Evolutionary conservation across 495 filamentous ascomycete species (phyloP).

Genomic region (Xylaria bambusicola): DNA sequence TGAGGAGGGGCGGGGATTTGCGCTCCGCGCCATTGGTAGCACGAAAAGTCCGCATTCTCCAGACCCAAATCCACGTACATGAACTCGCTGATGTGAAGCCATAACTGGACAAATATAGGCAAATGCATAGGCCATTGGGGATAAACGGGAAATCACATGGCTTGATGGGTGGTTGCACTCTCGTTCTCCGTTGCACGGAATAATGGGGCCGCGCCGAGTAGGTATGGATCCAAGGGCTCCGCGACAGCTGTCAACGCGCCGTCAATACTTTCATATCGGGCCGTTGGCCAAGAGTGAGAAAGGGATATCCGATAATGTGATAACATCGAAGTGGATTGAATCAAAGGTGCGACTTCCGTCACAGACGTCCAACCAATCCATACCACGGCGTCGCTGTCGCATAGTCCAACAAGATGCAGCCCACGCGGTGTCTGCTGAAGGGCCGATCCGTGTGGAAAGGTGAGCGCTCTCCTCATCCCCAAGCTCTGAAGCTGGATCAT

Average conservation of each 20-base stretch:
- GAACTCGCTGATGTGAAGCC: neutral
- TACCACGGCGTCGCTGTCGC: conserved; percentile 6
- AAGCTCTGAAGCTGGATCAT: neutral
- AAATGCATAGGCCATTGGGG: conserved; percentile 1
- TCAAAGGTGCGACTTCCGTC: too few relatives aligned
- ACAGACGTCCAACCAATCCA: neutral
- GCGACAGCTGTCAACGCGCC: neutral
- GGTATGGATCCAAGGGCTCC: neutral
- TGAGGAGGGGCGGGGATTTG: conserved; percentile 29
- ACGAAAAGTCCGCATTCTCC: neutral
- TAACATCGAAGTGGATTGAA: too few relatives aligned
- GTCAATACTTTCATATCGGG: neutral
- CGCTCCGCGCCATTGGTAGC: conserved; percentile 22
- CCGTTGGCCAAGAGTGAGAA: neutral
- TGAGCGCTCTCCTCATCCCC: conserved; percentile 19
- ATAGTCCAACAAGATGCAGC: conserved; percentile 47
- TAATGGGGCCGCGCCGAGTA: neutral
- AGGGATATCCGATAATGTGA: conserved; percentile 25
- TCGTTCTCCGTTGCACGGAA: neutral
- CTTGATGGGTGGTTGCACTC: neutral
- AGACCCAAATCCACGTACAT: neutral
- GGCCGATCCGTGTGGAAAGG: conserved; percentile 61
- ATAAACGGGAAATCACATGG: neutral
- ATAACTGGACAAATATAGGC: neutral
- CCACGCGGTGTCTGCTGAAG: conserved; percentile 54